Evolutionary conservation across 345 rosid species (phyloP), one percentile per base, ranked within the genome.

Genomic region (Acer yangbiense): DNA sequence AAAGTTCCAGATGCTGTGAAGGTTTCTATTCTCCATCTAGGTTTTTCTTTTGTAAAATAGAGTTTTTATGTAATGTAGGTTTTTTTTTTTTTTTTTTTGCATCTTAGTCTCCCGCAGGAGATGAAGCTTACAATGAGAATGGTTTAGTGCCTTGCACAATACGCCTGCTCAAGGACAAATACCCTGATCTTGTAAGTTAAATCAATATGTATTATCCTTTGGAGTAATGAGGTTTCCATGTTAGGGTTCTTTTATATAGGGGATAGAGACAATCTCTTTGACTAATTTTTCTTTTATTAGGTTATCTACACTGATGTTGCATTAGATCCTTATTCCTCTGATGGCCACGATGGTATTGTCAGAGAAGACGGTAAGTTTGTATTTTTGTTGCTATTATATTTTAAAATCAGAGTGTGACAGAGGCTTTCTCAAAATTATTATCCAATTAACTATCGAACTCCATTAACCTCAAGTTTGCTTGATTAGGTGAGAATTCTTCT

Each of bases 1-100:
- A 95, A 95, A 91, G 92, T 95, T 79, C 99, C 98, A 0, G 99
- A 95, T 83, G 98, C 89, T 75, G 74, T 95, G 75, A 95, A 95
- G 99, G 99, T 91, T 79, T 81, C 71, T 25, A 25, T 76, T 74
- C 76, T 78, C 74, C 27, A 64, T 79, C 29, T 68, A 41, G 32
- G 63, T 46, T 77, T 74, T 13, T 77, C 44, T 43, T 54, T 7
- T 32, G n/a, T 50, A 61, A 23, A 50, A 66, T 43, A 50, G 52
- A 72, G 23, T 48, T n/a, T 29, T 44, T 23, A 64, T 72, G 39
- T 67, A 68, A 57, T 70, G 48, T 68, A 52, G 44, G 27, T 25
- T 25, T 25, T 25, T 35, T 72, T 64, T 77, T 77, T 60, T 54
- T 75, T 39, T 35, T 72, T 64, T 76, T 77, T 60, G 65, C 69